Conservation (phyloP, 2,329 filamentous ascomycete species). For the Fusarium temperatum region DNA sequence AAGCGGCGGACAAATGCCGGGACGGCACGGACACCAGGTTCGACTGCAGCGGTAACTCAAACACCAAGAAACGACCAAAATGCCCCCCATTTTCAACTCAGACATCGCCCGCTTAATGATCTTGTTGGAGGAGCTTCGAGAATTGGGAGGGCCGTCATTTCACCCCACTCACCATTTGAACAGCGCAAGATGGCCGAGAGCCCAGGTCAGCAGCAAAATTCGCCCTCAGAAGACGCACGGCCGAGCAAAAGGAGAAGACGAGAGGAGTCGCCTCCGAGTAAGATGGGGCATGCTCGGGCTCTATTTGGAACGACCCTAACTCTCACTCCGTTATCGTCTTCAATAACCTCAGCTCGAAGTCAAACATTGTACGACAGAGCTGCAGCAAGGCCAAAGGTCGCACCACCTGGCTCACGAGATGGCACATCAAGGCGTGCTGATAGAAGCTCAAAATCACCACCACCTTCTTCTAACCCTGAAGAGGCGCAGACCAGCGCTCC, state of each 20-base stretch:
- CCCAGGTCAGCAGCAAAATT: conserved; percentile 21
- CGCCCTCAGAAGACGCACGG: conserved; percentile 28
- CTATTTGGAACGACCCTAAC: conserved; percentile 49
- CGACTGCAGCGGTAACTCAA: conserved; percentile 32
- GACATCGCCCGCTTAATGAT: conserved; percentile 55
- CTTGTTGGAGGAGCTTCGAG: conserved; percentile 45
- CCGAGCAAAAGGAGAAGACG: conserved; percentile 43
- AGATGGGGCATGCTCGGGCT: conserved; percentile 46
- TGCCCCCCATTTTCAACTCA: conserved; percentile 48
- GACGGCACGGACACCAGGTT: conserved; percentile 47
- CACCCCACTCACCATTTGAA: conserved; percentile 48
- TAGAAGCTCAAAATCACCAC: conserved; percentile 35
- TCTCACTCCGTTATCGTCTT: conserved; percentile 40
- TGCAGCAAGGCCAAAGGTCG: conserved; percentile 7
- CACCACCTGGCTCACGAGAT: background rate
- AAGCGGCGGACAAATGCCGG: conserved; percentile 57
- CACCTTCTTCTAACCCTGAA: background rate
- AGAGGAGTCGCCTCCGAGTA: conserved; percentile 46
- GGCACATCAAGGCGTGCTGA: background rate
- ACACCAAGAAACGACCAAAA: conserved; percentile 33
- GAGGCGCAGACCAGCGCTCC: background rate
- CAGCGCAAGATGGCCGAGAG: conserved; percentile 37
- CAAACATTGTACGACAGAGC: conserved; percentile 35
- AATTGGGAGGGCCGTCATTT: conserved; percentile 47
- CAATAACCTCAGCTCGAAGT: conserved; percentile 17